Percentiles rank a stretch among this genome's conserved stretches.
These are phyloP conservation scores for Tuber borchii DNA, from an alignment of 495 filamentous ascomycete genomes.

Conservation along the genomic window DNA sequence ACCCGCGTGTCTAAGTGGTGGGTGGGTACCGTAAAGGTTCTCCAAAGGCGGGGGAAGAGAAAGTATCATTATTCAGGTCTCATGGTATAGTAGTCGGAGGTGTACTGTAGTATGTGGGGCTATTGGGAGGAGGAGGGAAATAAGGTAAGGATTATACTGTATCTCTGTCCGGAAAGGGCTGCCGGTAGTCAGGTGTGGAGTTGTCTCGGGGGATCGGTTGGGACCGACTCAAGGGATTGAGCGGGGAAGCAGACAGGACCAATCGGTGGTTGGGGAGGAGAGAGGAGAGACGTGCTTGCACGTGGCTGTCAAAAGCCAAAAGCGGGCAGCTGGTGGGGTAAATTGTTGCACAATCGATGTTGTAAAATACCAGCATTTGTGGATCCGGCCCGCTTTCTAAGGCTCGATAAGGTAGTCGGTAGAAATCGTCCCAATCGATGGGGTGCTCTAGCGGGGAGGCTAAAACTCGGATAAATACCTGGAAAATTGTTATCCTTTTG, in stretches of 20 bases:
- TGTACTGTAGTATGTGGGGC: neutral
- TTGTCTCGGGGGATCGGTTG: constrained; percentile 36
- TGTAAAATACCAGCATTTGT: neutral
- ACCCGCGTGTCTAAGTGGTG: neutral
- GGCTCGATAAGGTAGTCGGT: neutral
- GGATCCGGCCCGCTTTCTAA: neutral
- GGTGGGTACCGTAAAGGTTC: neutral
- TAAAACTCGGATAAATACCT: neutral
- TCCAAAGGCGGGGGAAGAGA: neutral
- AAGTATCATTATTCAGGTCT: neutral
- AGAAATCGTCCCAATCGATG: neutral
- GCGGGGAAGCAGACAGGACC: constrained; percentile 17
- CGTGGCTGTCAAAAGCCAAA: neutral
- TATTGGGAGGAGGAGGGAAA: neutral
- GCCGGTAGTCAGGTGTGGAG: neutral
- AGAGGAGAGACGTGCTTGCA: neutral
- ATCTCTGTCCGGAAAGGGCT: neutral
- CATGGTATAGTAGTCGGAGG: neutral
- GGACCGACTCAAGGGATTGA: constrained; percentile 17
- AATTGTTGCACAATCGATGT: constrained; percentile 3
- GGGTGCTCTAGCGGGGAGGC: neutral
- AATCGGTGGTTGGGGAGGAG: neutral
- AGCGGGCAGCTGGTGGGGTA: neutral
- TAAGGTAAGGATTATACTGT: neutral
- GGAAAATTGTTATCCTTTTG: neutral